A percentile compares a stretch with the other conserved stretches of the same genome.
Evolutionary conservation across 2,329 filamentous ascomycete species (phyloP).

Genomic region (Fonsecaea nubica): DNA sequence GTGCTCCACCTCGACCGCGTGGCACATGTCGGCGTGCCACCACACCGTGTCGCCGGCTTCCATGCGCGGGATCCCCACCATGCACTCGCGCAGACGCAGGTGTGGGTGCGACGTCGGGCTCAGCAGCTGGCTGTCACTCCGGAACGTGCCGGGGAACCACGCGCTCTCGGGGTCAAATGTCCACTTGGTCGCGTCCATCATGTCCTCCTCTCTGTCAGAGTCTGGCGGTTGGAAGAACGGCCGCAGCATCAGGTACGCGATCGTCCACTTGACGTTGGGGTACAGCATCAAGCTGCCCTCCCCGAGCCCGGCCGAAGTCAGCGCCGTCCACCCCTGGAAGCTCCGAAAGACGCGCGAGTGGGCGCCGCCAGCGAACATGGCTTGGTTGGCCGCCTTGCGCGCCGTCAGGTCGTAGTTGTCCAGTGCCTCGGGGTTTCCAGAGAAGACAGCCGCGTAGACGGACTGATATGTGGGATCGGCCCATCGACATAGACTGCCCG

Average conservation of each 20-base stretch:
- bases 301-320: slow-evolving; percentile 46
- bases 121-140: slow-evolving; percentile 47
- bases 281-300: slow-evolving; percentile 52
- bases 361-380: slow-evolving; percentile 46
- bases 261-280: slow-evolving; percentile 47
- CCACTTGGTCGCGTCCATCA: slow-evolving; percentile 50
- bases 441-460: slow-evolving; percentile 49
- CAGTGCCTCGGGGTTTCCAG: slow-evolving; percentile 47
- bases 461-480: slow-evolving; percentile 49
- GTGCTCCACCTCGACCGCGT: slow-evolving; percentile 52
- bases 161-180: slow-evolving; percentile 43
- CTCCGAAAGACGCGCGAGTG: slow-evolving; percentile 50
- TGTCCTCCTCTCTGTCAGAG: slow-evolving; percentile 39
- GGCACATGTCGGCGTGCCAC: slow-evolving; percentile 52
- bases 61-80: slow-evolving; percentile 50
- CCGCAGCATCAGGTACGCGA: slow-evolving; percentile 52
- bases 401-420: slow-evolving; percentile 49
- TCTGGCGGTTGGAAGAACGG: slow-evolving; percentile 51
- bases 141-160: slow-evolving; percentile 51
- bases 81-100: slow-evolving; percentile 47
- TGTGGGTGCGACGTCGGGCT: slow-evolving; percentile 55
- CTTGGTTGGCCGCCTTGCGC: slow-evolving; percentile 42
- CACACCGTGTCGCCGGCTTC: slow-evolving; percentile 52
- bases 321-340: slow-evolving; percentile 54
- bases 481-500: slow-evolving; percentile 53